A percentile compares a stretch with the other conserved stretches of the same genome.
Conservation (phyloP, 2,329 filamentous ascomycete genomes). For the Xylaria sp. region DNA sequence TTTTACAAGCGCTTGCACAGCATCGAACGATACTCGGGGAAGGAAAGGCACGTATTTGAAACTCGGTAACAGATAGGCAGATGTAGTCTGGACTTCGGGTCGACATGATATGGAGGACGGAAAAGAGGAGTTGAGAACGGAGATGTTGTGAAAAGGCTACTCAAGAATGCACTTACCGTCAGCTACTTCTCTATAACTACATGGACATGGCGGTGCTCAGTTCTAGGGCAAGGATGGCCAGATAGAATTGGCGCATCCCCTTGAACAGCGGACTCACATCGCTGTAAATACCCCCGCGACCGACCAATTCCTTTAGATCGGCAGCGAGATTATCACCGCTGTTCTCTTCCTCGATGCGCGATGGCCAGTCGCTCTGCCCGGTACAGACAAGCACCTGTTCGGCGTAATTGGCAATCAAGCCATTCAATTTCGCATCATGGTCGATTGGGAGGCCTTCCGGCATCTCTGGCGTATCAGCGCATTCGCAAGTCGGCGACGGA, state of each 20-base stretch:
- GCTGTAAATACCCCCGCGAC: conserved; percentile 71
- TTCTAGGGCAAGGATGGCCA: conserved; percentile 36
- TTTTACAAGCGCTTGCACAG: conserved; percentile 67
- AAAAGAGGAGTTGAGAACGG: conserved; percentile 82
- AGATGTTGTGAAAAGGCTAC: conserved; percentile 85
- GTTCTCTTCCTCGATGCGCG: conserved; percentile 85
- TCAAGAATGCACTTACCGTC: conserved; percentile 48
- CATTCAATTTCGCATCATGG: conserved; percentile 73
- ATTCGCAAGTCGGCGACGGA: conserved; percentile 80
- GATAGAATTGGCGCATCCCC: neutral
- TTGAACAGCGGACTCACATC: conserved; percentile 63
- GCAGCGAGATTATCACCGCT: conserved; percentile 73
- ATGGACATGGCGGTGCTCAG: neutral
- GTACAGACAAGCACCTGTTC: conserved; percentile 89
- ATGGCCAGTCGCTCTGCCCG: conserved; percentile 82
- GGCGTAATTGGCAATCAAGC: conserved; percentile 80
- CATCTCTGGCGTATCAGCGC: conserved; percentile 72
- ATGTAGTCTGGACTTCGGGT: conserved; percentile 64
- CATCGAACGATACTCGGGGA: conserved; percentile 68
- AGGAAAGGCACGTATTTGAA: conserved; percentile 84
- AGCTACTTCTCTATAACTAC: conserved; percentile 38
- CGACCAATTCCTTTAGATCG: conserved; percentile 76
- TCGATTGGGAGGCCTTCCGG: conserved; percentile 80
- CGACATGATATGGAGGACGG: conserved; percentile 63
- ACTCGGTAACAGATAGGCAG: conserved; percentile 81